Percentiles rank a stretch among this genome's conserved stretches.
phyloP scores from a whole-genome alignment of 2,329 filamentous ascomycete species.

The Trichoderma sp. region DNA sequence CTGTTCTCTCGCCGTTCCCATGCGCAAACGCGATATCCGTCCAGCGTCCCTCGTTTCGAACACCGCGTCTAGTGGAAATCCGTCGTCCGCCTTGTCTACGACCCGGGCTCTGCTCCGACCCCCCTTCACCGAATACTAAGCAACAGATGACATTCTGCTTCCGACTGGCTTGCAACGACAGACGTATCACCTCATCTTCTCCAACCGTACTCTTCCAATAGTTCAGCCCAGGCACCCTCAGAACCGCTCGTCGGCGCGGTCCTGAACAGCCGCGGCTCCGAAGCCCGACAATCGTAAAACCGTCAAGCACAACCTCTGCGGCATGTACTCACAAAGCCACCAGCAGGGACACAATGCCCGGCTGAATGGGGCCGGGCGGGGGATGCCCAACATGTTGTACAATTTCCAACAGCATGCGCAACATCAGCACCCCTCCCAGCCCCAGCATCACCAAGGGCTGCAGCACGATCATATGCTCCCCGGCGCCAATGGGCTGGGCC shows the following conservation, averaged over 20 bases:
- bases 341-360: slow-evolving; percentile 75
- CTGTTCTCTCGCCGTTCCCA: slow-evolving; percentile 38
- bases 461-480: slow-evolving; percentile 61
- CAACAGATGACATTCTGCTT: slow-evolving; percentile 35
- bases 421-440: slow-evolving; percentile 64
- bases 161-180: slow-evolving; percentile 29
- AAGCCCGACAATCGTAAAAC: slow-evolving; percentile 29
- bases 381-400: slow-evolving; percentile 68
- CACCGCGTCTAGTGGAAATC: slow-evolving; percentile 38
- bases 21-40: slow-evolving; percentile 46
- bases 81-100: slow-evolving; percentile 30
- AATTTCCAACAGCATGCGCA: slow-evolving; percentile 66
- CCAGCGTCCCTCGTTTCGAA: slow-evolving; percentile 40
- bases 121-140: slow-evolving; percentile 25
- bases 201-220: slow-evolving; percentile 28
- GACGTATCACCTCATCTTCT: slow-evolving; percentile 17
- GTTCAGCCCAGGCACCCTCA: slow-evolving; percentile 33
- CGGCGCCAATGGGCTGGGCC: slow-evolving; percentile 57
- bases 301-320: slow-evolving; percentile 37
- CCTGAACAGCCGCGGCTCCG: slow-evolving; percentile 27
- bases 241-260: slow-evolving; percentile 39
- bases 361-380: slow-evolving; percentile 62
- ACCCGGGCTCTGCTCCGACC: slow-evolving; percentile 26
- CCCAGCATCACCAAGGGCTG: slow-evolving; percentile 63
- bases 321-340: slow-evolving; percentile 74